Evolutionary conservation across 805 yeast species (phyloP).

Genomic region (Candida maesae): DNA sequence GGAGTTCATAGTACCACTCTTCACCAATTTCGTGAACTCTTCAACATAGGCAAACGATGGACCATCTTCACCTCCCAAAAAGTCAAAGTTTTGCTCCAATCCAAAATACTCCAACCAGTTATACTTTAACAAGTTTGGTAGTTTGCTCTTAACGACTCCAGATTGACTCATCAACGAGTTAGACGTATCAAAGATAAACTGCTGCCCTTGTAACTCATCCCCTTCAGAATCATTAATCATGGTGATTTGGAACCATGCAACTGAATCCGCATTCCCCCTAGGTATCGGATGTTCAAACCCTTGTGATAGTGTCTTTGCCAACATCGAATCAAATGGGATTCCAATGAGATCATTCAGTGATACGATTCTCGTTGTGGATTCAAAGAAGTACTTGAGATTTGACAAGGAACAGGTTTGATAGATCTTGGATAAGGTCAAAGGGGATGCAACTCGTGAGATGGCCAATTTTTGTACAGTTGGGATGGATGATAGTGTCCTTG

Average conservation of each 20-base stretch:
- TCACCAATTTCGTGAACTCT: constrained; percentile 49
- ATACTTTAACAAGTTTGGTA: constrained; percentile 19
- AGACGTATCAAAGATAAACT: constrained; percentile 60
- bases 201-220: constrained; percentile 29
- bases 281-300: constrained; percentile 34
- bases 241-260: constrained; percentile 82
- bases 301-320: constrained; percentile 45
- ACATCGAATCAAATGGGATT: constrained; percentile 65
- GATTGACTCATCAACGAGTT: constrained; percentile 65
- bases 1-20: constrained; percentile 41
- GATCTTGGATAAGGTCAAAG: constrained; percentile 59
- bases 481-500: constrained; percentile 23
- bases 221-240: constrained; percentile 38
- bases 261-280: constrained; percentile 58
- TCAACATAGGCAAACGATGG: constrained; percentile 49
- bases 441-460: constrained; percentile 64
- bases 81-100: constrained; percentile 40
- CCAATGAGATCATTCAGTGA: constrained; percentile 69
- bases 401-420: constrained; percentile 58
- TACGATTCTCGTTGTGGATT: constrained; percentile 53
- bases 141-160: constrained; percentile 47
- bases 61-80: constrained; percentile 10
- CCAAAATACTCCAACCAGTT: constrained; percentile 47
- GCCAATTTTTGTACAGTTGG: constrained; percentile 60
- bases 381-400: constrained; percentile 61